Conservation (phyloP, 768 basidiomycete species). For the Leccinum incarnatum region DNA sequence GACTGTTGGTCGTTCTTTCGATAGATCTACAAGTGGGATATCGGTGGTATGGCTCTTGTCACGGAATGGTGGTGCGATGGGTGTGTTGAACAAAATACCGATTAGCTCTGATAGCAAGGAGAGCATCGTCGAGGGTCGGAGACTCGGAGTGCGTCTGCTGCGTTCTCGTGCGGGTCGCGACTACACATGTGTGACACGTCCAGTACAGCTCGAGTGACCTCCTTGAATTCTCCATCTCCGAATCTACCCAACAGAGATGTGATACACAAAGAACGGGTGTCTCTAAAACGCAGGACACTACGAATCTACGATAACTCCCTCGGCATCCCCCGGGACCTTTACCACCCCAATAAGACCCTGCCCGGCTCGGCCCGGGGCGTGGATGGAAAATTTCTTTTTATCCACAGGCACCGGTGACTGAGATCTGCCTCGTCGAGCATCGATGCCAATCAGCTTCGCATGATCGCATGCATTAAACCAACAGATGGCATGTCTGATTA, state of each 20-base stretch:
- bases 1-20: not conserved
- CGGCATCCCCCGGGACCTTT: not conserved
- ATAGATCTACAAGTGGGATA: conserved; percentile 22
- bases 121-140: not conserved
- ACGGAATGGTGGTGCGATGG: conserved; percentile 12
- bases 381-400: not conserved
- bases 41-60: not conserved
- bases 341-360: not conserved
- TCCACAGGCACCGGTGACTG: not conserved
- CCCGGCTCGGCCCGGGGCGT: not conserved
- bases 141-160: not conserved
- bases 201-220: not conserved
- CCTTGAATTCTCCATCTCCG: not conserved
- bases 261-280: not conserved
- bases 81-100: conserved; percentile 22
- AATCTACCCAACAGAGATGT: not conserved
- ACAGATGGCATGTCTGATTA: not conserved
- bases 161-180: conserved; percentile 2
- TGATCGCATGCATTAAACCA: not conserved
- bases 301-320: not conserved
- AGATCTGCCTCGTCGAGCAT: not conserved
- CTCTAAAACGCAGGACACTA: not conserved
- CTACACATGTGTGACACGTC: not conserved
- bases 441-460: not conserved
- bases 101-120: conserved; percentile 17